Percentiles rank a stretch among this genome's conserved stretches.
Conservation (phyloP, 2,329 filamentous ascomycete species). For the Phyllosticta capitalensis region DNA sequence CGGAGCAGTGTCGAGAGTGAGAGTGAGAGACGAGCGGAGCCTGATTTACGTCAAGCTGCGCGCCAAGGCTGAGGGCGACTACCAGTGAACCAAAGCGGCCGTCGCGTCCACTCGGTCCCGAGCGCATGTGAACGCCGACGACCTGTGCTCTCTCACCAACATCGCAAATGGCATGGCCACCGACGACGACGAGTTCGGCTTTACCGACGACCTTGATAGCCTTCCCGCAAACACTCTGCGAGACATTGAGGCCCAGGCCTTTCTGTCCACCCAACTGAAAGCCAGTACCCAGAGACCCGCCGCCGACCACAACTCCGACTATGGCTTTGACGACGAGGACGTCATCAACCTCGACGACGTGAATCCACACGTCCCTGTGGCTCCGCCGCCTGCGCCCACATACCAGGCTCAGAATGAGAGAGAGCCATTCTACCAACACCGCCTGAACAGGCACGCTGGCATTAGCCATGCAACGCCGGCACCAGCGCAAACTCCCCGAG, state of each 20-base stretch:
- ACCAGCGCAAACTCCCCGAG: neutral
- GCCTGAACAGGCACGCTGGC: neutral
- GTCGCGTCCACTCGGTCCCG: neutral
- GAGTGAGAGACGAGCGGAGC: constrained; percentile 4
- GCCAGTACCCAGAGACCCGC: neutral
- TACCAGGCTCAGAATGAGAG: neutral
- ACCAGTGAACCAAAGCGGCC: neutral
- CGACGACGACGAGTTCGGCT: constrained; percentile 37
- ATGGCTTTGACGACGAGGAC: constrained; percentile 24
- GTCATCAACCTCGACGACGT: constrained; percentile 37
- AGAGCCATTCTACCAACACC: neutral
- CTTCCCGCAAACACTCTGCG: constrained; percentile 36
- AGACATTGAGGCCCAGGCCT: constrained; percentile 36
- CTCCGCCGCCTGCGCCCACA: neutral
- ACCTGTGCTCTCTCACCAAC: neutral
- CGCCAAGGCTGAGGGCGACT: constrained; percentile 4
- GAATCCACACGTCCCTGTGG: neutral
- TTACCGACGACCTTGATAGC: constrained; percentile 36
- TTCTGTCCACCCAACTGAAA: constrained; percentile 31
- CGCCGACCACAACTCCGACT: constrained; percentile 22
- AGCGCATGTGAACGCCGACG: constrained; percentile 9
- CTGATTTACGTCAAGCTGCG: constrained; percentile 10
- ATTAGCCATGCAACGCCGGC: neutral
- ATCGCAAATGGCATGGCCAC: constrained; percentile 20
- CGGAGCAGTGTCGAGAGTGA: neutral